These are phyloP conservation scores for Cladosporium sp. DNA, from an alignment of 2,329 filamentous ascomycete genomes.

Conservation along the genomic window DNA sequence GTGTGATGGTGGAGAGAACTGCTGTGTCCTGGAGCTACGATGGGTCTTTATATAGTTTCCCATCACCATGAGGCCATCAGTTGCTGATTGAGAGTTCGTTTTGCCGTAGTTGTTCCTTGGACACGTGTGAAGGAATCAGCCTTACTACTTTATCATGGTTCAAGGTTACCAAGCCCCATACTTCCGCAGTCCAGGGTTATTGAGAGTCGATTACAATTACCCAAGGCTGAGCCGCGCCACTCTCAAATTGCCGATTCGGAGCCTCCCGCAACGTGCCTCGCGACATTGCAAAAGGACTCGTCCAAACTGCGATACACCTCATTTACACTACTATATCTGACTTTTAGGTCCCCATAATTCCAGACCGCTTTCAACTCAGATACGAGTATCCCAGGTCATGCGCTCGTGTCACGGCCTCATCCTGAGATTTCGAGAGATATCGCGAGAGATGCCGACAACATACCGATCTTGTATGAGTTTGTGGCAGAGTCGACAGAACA, in stretches of 20 bases:
- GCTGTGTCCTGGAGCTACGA: background rate
- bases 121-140: background rate
- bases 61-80: background rate
- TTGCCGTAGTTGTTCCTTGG: background rate
- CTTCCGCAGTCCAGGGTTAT: background rate
- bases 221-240: background rate
- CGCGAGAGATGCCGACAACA: background rate
- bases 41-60: background rate
- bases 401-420: background rate
- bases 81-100: background rate
- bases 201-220: background rate
- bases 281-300: background rate
- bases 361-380: background rate
- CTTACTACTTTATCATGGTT: background rate
- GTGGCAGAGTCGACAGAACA: background rate
- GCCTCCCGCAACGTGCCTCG: background rate
- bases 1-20: background rate
- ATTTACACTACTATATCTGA: background rate
- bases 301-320: background rate
- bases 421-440: background rate
- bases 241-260: background rate
- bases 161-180: background rate
- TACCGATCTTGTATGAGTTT: background rate
- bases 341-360: background rate
- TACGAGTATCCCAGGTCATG: background rate